Percentiles rank a stretch among this genome's conserved stretches.
These are phyloP conservation scores for Saururus chinensis DNA, from an alignment of 164 flowering plant species.

Conservation along the genomic window DNA sequence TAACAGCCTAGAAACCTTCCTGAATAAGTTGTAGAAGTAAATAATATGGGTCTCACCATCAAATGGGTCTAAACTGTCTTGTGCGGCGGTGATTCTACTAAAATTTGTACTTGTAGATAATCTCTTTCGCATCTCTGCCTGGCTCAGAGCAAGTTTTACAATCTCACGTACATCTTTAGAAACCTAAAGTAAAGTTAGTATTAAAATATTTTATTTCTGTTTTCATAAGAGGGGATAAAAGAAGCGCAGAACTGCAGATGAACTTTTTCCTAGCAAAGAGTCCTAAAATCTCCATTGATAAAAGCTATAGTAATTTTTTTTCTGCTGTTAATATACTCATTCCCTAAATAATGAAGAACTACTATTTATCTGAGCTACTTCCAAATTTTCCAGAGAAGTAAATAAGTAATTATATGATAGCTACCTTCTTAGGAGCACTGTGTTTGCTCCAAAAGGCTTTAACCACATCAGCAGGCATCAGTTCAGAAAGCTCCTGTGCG, in stretches of 20 bases:
- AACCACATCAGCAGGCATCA: slow-evolving; percentile 91
- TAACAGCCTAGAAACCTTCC: not conserved
- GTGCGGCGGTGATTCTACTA: slow-evolving; percentile 46
- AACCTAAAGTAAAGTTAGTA: slow-evolving; percentile 29
- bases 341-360: not conserved
- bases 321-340: not conserved
- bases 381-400: not conserved
- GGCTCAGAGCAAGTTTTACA: slow-evolving; percentile 73
- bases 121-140: slow-evolving; percentile 62
- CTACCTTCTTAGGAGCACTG: slow-evolving; percentile 73
- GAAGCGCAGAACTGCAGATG: no score
- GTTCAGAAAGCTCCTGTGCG: slow-evolving; percentile 66
- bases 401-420: not conserved
- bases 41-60: slow-evolving; percentile 35
- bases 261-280: not conserved
- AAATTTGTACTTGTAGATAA: slow-evolving; percentile 59
- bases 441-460: slow-evolving; percentile 66
- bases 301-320: no score
- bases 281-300: not conserved
- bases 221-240: no score
- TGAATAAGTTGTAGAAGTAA: not conserved
- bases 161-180: slow-evolving; percentile 75
- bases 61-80: slow-evolving; percentile 70
- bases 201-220: not conserved
- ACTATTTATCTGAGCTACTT: not conserved